Conservation (phyloP, 225 moss, liverwort and hornwort genomes). For the Antitrichia curtipendula region DNA sequence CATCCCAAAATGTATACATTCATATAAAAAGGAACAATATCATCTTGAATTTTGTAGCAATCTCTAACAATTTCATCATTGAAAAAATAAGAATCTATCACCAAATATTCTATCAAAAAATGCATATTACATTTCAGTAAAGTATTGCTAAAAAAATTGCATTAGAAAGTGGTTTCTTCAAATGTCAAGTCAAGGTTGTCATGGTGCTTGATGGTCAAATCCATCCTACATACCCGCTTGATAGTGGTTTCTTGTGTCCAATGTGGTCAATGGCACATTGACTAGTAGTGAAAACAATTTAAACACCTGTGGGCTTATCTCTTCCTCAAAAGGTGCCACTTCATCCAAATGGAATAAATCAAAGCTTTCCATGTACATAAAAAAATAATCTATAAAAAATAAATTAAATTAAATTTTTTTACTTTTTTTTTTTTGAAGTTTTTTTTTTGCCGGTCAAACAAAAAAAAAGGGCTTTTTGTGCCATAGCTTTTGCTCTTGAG, state of each 20-base stretch:
- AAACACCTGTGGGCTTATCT: no score
- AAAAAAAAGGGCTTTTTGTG: no score
- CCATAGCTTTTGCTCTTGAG: no score
- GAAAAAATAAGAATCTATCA: background rate
- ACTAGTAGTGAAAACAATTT: background rate
- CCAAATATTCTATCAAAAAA: background rate
- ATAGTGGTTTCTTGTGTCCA: background rate
- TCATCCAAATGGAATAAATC: no score
- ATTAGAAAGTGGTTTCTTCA: background rate
- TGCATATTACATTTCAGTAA: background rate
- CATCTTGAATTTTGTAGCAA: background rate
- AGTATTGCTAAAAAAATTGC: background rate
- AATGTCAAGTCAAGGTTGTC: background rate
- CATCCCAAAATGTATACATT: background rate
- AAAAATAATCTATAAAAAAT: no score
- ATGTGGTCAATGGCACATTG: background rate
- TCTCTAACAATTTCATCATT: background rate
- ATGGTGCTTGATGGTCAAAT: background rate
- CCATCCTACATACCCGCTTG: fast-evolving
- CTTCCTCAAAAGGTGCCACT: no score
- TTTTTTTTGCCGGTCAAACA: no score
- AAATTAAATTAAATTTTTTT: no score
- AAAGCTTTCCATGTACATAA: no score
- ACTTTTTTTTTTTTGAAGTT: no score
- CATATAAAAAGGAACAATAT: background rate